These are phyloP conservation scores for Lactarius deliciosus DNA, from an alignment of 768 basidiomycete species.

Conservation along the genomic window DNA sequence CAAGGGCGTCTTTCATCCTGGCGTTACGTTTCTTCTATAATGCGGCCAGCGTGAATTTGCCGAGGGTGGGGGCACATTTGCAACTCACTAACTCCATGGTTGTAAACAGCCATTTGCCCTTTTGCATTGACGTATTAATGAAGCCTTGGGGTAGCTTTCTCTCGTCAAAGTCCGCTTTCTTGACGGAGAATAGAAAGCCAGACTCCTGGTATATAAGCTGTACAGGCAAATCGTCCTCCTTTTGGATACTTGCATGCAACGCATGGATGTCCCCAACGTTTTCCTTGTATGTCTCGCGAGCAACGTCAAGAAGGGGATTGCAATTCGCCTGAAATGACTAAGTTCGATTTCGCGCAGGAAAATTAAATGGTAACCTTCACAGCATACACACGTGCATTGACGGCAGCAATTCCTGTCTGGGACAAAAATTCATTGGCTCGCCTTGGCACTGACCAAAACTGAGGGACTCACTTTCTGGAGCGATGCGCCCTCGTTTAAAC, in stretches of 20 bases:
- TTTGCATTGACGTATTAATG: slow-evolving; percentile 63
- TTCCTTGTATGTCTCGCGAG: slow-evolving; percentile 92
- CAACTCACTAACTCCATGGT: slow-evolving; percentile 74
- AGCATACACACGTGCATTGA: slow-evolving; percentile 86
- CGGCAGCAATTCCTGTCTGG: slow-evolving; percentile 68
- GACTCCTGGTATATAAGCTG: slow-evolving; percentile 67
- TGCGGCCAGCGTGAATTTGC: background rate
- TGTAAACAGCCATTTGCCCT: slow-evolving; percentile 72
- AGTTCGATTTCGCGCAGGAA: background rate
- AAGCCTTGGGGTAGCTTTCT: slow-evolving; percentile 68
- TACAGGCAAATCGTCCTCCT: slow-evolving; percentile 64
- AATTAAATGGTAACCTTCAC: slow-evolving; percentile 53
- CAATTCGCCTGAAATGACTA: slow-evolving; percentile 55
- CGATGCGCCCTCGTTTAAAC: slow-evolving; percentile 71
- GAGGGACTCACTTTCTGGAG: slow-evolving; percentile 51
- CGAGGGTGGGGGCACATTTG: background rate
- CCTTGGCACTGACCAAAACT: background rate
- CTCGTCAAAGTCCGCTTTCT: slow-evolving; percentile 63
- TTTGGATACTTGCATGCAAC: slow-evolving; percentile 56
- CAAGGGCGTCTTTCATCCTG: slow-evolving; percentile 86
- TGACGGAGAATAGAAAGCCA: slow-evolving; percentile 72
- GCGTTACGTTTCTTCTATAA: slow-evolving; percentile 83
- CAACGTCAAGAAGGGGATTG: slow-evolving; percentile 88
- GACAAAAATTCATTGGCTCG: slow-evolving; percentile 2
- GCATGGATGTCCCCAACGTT: slow-evolving; percentile 86